Evolutionary conservation across 1,284 basidiomycete species (phyloP), one percentile per base, ranked within the genome.

Genomic region (Austroboletus rostrupii): DNA sequence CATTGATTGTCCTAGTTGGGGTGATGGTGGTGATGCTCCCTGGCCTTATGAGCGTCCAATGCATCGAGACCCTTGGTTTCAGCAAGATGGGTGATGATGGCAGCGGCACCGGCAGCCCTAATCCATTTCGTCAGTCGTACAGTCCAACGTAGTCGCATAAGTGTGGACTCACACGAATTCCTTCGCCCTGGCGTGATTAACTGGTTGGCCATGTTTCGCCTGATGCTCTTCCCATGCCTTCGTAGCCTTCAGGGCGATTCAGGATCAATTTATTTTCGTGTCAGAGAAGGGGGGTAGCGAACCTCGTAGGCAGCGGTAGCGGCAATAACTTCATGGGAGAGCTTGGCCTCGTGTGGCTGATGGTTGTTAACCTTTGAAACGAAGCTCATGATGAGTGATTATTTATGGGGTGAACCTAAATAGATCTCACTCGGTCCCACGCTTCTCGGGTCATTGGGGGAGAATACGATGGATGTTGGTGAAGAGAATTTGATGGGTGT

Each of bases 21-120:
- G 31, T 16, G 10, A 9, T 20, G 35, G 50, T 40, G 11, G 59
- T 51, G 56, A n/a, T 60, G 55, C 55, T 70, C 65, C 17, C 78
- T 72, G 20, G 70, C 72, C 60, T 67, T 70, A 12, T 20, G 1
- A 0, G 6, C 10, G 55, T 74, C 74, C 6, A 72, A 3, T 12
- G 60, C 61, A 57, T 75, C 72, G 53, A 79, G 73, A 8, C 80
- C 79, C 57, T 77, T 78, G 54, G 77, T 78, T 61, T 82, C 79
- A 5, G 74, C 55, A 0, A 73, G 54, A 35, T 61, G 70, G 50
- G 74, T 72, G 48, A 82, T 59, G 61, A 78, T 76, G 3, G 66
- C 70, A 41, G 74, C 81, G 36, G 63, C 53, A 11, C 75, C 61
- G 29, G 29, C 64, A 11, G 61, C 64, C 28, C 67, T 65, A 17